phyloP scores from a whole-genome alignment of 331 rosid species.

The Malus hybrid region DNA sequence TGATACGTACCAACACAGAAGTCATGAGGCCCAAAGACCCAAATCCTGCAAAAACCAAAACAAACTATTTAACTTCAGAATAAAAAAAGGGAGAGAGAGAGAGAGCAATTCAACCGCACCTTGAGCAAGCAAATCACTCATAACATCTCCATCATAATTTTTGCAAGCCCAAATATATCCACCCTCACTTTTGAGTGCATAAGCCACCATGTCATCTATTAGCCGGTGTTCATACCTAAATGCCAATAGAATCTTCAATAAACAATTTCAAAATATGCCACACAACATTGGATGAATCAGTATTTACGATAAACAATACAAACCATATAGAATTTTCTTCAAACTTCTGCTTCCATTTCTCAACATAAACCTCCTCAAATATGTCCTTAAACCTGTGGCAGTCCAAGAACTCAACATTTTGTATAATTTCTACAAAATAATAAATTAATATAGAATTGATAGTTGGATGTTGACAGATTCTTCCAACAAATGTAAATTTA shows the following conservation, averaged over 20 bases:
- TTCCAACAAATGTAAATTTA: constrained; percentile 7
- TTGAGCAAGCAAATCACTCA: constrained; percentile 98
- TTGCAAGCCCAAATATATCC: constrained; percentile 99
- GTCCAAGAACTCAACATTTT: constrained; percentile 11
- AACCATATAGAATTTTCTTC: constrained; percentile 90
- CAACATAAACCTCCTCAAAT: constrained; percentile 85
- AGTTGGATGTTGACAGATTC: background rate
- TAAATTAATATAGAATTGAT: background rate
- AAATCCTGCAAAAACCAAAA: constrained; percentile 58
- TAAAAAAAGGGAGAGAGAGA: too few relatives aligned
- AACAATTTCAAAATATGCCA: constrained; percentile 9
- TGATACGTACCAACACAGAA: constrained; percentile 77
- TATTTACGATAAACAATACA: constrained; percentile 13
- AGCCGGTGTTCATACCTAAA: constrained; percentile 97
- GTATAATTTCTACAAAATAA: background rate
- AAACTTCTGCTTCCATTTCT: constrained; percentile 79
- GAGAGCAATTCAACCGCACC: constrained; percentile 31
- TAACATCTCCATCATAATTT: constrained; percentile 97
- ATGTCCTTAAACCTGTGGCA: constrained; percentile 85
- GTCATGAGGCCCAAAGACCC: constrained; percentile 97
- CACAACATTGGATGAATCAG: constrained; percentile 1
- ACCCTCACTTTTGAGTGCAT: constrained; percentile 91
- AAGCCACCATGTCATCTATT: constrained; percentile 99
- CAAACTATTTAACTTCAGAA: constrained; percentile 17
- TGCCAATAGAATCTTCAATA: constrained; percentile 15